phyloP scores from a whole-genome alignment of 495 filamentous ascomycete species.

The Coniosporium apollinis region DNA sequence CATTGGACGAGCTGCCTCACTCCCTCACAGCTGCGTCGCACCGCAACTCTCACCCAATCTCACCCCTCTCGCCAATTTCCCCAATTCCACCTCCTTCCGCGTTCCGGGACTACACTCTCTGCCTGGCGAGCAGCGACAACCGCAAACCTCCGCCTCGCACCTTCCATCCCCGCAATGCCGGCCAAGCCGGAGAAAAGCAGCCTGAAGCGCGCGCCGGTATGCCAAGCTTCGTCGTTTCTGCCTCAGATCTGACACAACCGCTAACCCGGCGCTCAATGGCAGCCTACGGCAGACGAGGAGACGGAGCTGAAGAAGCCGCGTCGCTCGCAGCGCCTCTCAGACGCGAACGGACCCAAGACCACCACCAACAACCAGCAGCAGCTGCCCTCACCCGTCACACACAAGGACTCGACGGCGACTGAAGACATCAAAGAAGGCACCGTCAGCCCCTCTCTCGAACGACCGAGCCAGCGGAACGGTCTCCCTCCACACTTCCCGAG shows the following conservation, averaged over 20 bases:
- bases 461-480: conserved; percentile 27
- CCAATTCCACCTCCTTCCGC: too few species aligned
- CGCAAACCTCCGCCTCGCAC: too few species aligned
- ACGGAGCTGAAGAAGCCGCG: conserved; percentile 44
- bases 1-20: too few species aligned
- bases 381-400: conserved; percentile 70
- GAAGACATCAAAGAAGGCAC: conserved; percentile 49
- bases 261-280: conserved; percentile 1
- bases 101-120: too few species aligned
- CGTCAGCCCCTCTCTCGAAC: conserved; percentile 39
- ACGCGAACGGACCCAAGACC: conserved; percentile 25
- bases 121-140: too few species aligned
- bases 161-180: too few species aligned
- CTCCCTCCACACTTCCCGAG: conserved; percentile 31
- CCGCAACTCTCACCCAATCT: too few species aligned
- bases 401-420: conserved; percentile 44
- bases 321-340: conserved; percentile 41
- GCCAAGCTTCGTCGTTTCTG: neutral
- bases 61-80: too few species aligned
- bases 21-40: too few species aligned
- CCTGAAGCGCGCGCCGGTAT: conserved; percentile 22
- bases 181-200: conserved; percentile 17
- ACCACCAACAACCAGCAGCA: conserved; percentile 41
- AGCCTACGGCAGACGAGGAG: conserved; percentile 21
- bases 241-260: neutral